phyloP scores from a whole-genome alignment of 768 basidiomycete genomes.

The Lactifluus volemus region DNA sequence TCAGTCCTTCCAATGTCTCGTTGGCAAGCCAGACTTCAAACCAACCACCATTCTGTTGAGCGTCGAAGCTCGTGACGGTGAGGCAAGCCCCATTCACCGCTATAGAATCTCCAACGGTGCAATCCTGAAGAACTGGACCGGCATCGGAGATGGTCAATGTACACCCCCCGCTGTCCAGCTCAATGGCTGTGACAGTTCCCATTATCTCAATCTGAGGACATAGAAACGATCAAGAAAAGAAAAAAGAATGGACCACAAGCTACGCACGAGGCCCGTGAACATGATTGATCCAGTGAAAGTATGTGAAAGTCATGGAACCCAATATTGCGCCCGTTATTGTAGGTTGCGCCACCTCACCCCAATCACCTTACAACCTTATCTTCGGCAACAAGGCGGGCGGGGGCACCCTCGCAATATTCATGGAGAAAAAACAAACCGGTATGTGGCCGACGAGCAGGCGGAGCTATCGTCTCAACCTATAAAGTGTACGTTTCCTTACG shows the following conservation, averaged over 20 bases:
- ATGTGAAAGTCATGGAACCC: too few relatives aligned
- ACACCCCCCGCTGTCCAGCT: conserved; percentile 66
- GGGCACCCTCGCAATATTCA: too few relatives aligned
- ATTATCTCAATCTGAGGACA: conserved; percentile 78
- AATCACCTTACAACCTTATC: too few relatives aligned
- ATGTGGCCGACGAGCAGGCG: too few relatives aligned
- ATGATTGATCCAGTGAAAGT: conserved; percentile 28
- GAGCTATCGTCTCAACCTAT: too few relatives aligned
- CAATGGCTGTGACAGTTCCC: conserved; percentile 60
- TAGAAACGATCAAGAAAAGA: background rate
- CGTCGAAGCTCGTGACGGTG: conserved; percentile 82
- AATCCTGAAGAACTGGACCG: conserved; percentile 72
- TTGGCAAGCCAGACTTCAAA: conserved; percentile 96
- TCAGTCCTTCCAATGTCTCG: conserved; percentile 91
- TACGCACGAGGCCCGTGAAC: conserved; percentile 73
- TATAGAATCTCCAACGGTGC: conserved; percentile 90
- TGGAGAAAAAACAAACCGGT: too few relatives aligned
- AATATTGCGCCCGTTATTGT: too few relatives aligned
- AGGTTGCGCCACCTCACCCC: too few relatives aligned
- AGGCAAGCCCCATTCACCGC: conserved; percentile 75
- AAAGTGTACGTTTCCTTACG: too few relatives aligned
- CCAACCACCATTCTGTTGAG: conserved; percentile 53
- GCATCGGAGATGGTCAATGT: conserved; percentile 69
- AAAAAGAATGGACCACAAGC: background rate
- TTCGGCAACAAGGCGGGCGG: too few relatives aligned